Conservation (phyloP, 768 basidiomycete species). For the Calocybe cyanea region DNA sequence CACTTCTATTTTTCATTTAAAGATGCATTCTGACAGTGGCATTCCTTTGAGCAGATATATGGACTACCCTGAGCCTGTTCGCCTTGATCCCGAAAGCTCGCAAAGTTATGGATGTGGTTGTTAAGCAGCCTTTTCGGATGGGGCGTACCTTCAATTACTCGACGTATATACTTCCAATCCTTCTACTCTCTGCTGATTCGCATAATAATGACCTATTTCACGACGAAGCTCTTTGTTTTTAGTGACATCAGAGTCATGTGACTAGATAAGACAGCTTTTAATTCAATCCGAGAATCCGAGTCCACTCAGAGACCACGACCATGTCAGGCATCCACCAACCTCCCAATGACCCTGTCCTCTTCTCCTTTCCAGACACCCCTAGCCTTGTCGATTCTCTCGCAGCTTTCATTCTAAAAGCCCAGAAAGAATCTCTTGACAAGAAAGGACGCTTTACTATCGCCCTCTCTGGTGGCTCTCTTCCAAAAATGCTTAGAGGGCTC, state of each 20-base stretch:
- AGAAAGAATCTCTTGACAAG: constrained; percentile 85
- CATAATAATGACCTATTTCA: not conserved
- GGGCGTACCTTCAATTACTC: not conserved
- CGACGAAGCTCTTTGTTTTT: too few species aligned
- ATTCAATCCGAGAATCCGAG: not conserved
- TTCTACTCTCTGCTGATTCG: constrained; percentile 4
- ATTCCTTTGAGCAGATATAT: constrained; percentile 63
- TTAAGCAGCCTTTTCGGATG: constrained; percentile 34
- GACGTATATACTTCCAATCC: constrained; percentile 11
- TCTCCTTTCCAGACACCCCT: constrained; percentile 58
- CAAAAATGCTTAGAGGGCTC: constrained; percentile 74
- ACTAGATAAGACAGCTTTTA: constrained; percentile 7
- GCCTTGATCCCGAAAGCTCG: constrained; percentile 88
- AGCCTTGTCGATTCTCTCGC: constrained; percentile 68
- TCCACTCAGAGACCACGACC: constrained; percentile 9
- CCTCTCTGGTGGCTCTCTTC: constrained; percentile 90
- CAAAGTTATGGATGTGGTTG: constrained; percentile 94
- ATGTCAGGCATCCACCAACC: constrained; percentile 44
- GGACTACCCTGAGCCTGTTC: constrained; percentile 98
- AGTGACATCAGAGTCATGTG: constrained; percentile 6
- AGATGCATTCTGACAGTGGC: constrained; percentile 11
- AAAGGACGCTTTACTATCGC: constrained; percentile 91
- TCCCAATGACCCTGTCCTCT: constrained; percentile 66
- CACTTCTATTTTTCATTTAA: constrained; percentile 7
- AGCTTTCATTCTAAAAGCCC: constrained; percentile 78